Evolutionary conservation across 257 asterid species (phyloP), one percentile per base, ranked within the genome.

Genomic region (Ligustrum vulgare): DNA sequence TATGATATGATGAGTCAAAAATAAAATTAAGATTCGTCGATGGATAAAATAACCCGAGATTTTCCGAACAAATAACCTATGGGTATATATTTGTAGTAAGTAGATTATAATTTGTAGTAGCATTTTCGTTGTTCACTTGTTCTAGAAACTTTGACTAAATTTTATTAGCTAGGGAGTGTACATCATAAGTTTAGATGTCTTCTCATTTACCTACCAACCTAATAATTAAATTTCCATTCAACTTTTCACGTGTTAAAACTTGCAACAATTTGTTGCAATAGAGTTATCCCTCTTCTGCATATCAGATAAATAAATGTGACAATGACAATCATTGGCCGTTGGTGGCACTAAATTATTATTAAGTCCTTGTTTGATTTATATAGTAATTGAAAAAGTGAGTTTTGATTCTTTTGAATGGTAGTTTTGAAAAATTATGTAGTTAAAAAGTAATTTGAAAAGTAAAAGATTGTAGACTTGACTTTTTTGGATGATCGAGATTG

Each of bases 191-290:
- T 72, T 41, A 10, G 64, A 15, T 49, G 77, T 70, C 77, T 20
- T 64, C 72, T 71, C 81, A 63, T 45, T 56, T 60, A 77, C 72
- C 81, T 77, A 64, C 56, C 72, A 45, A 32, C 22, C 1, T 4
- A 22, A 63, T 70, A 65, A 49, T 63, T 23, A 23, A 20, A 2
- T 8, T 22, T 34, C 16, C 23, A 11, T 60, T 60, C 33, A 60
- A 20, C 34, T 60, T 60, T 60, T 60, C 66, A 60, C 66, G 33
- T 60, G 66, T 60, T 60, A 60, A 60, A 18, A 22, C 3, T 23
- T 60, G 63, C 31, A 54, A 51, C 8, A 73, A 62, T 36, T 16
- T 45, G 65, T 64, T 62, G 56, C 4, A 58, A 39, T 70, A 70
- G 3, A 62, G 71, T 39, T 69, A 6, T 31, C 62, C 22, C 23